Percentiles rank a stretch among this genome's conserved stretches.
Evolutionary conservation across 805 yeast species (phyloP).

Genomic region (Wickerhamiella slavikovae): DNA sequence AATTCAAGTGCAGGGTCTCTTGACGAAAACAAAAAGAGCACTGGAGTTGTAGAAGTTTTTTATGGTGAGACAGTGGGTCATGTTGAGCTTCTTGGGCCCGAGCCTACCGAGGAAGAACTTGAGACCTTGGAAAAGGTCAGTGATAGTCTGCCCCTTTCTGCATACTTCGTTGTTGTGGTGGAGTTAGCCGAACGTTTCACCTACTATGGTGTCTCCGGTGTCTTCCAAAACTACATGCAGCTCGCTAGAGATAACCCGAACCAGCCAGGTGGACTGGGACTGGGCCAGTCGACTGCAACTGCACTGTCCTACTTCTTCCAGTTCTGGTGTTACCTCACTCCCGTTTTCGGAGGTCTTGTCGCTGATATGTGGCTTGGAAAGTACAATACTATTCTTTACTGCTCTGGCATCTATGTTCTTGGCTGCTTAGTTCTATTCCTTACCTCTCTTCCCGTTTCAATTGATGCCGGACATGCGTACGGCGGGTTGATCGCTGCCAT

Average conservation of each 20-base stretch:
- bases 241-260: constrained; percentile 16
- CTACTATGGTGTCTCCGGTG: constrained; percentile 58
- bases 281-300: constrained; percentile 43
- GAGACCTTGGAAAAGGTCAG: constrained; percentile 31
- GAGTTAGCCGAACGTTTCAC: constrained; percentile 70
- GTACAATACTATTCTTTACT: constrained; percentile 42
- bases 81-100: constrained; percentile 4
- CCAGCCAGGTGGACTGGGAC: constrained; percentile 26
- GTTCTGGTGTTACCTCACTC: constrained; percentile 68
- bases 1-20: no score
- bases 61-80: no score
- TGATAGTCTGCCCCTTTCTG: constrained; percentile 29
- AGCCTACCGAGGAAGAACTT: constrained; percentile 34
- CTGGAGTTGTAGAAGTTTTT: no score
- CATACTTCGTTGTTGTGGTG: constrained; percentile 45
- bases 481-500: constrained; percentile 43
- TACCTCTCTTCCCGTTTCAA: constrained; percentile 45
- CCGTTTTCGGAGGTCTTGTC: constrained; percentile 52
- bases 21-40: no score
- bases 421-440: constrained; percentile 46
- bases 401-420: constrained; percentile 34
- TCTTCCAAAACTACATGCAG: constrained; percentile 65
- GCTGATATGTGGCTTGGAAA: constrained; percentile 63
- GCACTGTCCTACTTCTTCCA: constrained; percentile 58
- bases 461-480: constrained; percentile 20